Evolutionary conservation across 768 basidiomycete genomes (phyloP), one percentile per base, ranked within the genome.

Genomic region (Boletus rubescentipes): DNA sequence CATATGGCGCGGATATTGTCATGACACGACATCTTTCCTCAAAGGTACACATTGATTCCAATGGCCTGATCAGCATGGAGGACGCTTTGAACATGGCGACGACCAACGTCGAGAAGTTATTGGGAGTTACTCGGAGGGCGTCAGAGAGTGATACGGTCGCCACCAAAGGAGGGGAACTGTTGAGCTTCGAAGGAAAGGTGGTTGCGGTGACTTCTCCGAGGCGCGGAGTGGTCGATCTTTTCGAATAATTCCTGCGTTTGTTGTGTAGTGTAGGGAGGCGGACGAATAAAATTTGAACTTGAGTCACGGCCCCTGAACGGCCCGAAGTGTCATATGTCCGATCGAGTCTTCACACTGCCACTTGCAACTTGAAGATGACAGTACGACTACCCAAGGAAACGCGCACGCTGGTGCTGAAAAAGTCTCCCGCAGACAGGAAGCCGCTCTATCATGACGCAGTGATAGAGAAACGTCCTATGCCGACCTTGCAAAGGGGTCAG

Each of bases 381-480:
- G 20, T 21, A n/a, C 44, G 37, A 39, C 46, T 77, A 9, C 81
- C 84, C 31, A 70, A 63, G 32, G 67, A 66, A 29, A 81, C 83
- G 8, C 77, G 72, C 40, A 79, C 77, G 4, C 61, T 88, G 29
- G 74, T 79, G 2, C 53, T 89, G 14, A 75, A 72, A 50, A 73
- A 78, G 54, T 73, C 80, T 3, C 61, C 76, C 5, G 49, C 67
- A 1, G 65, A 64, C 9, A 67, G 63, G 18, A 74, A 73, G 20
- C 78, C 80, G 7, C 54, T 78, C 29, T 82, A 79, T 58, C 76
- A 89, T 61, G 84, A 88, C 55, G 82, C 80, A 0, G 71, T 74
- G 7, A 49, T 91, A 11, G 76, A 80, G 46, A 73, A 79, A 34
- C 73, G 68, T 40, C 74, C 78, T 0, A 66, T 90, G 38, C 79